These are phyloP conservation scores for Talaromyces marneffei DNA, from an alignment of 2,329 filamentous ascomycete genomes.

Conservation along the genomic window DNA sequence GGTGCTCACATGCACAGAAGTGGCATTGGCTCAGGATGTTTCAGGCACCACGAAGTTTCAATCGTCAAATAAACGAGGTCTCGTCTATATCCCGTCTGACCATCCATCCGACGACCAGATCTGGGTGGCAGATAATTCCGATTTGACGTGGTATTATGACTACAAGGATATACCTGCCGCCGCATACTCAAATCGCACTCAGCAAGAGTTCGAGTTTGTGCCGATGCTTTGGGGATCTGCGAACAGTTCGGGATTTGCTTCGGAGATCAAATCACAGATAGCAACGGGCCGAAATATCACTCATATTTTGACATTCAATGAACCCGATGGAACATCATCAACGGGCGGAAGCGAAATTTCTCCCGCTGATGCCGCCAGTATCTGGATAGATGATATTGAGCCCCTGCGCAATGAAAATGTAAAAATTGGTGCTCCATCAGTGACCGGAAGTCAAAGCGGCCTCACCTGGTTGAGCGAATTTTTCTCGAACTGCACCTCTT, in stretches of 20 bases:
- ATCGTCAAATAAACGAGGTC: conserved; percentile 9
- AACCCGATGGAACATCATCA: conserved; percentile 11
- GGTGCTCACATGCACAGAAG: neutral
- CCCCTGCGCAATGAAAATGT: conserved; percentile 5
- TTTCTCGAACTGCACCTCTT: conserved; percentile 9
- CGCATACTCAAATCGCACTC: conserved; percentile 10
- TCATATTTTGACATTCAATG: conserved; percentile 14
- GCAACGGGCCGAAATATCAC: conserved; percentile 6
- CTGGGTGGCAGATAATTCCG: conserved; percentile 7
- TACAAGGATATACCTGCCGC: neutral
- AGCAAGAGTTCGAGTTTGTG: conserved; percentile 11
- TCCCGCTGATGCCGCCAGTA: conserved; percentile 9
- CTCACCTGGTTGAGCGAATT: conserved; percentile 11
- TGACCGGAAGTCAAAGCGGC: conserved; percentile 10
- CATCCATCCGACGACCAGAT: conserved; percentile 8
- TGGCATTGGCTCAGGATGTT: conserved; percentile 1
- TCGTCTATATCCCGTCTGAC: conserved; percentile 7
- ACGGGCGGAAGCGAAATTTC: conserved; percentile 9
- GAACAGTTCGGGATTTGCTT: conserved; percentile 10
- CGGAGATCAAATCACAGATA: conserved; percentile 3
- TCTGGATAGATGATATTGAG: conserved; percentile 11
- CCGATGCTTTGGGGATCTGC: conserved; percentile 14
- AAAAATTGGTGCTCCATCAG: conserved; percentile 6
- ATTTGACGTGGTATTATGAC: conserved; percentile 14
- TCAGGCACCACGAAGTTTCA: conserved; percentile 10